phyloP scores from a whole-genome alignment of 2,329 filamentous ascomycete species.

The Aspergillus transmontanensis region DNA sequence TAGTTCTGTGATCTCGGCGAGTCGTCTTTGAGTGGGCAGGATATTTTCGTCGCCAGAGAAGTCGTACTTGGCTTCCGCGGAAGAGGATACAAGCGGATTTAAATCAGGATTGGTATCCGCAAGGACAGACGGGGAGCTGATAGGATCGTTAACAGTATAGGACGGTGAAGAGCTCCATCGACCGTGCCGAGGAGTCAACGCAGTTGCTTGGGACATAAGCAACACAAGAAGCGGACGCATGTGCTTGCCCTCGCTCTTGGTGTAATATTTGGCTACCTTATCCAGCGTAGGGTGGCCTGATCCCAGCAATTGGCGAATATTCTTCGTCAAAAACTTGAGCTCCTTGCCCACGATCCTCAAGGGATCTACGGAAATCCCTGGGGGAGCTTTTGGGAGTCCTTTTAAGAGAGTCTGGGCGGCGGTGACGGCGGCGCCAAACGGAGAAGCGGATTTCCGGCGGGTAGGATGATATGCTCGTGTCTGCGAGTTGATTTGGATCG shows the following conservation, averaged over 20 bases:
- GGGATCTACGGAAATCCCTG: conserved; percentile 77
- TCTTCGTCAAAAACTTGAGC: conserved; percentile 92
- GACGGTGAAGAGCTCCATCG: conserved; percentile 39
- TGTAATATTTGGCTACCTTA: conserved; percentile 97
- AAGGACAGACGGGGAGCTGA: conserved; percentile 65
- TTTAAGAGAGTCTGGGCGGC: conserved; percentile 56
- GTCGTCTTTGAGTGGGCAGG: conserved; percentile 84
- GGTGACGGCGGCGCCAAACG: conserved; percentile 50
- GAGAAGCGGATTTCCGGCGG: conserved; percentile 41
- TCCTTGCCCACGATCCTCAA: conserved; percentile 90
- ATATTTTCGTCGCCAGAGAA: conserved; percentile 61
- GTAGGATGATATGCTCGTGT: conserved; percentile 44
- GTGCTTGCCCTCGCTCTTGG: conserved; percentile 94
- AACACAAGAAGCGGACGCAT: conserved; percentile 91
- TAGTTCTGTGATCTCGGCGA: conserved; percentile 95
- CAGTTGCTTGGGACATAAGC: conserved; percentile 92
- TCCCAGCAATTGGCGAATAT: conserved; percentile 88
- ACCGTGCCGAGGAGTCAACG: conserved; percentile 69
- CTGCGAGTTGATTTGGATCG: conserved; percentile 27
- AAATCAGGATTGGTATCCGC: conserved; percentile 78
- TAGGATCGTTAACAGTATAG: conserved; percentile 58
- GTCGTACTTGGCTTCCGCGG: conserved; percentile 38
- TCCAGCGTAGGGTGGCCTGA: conserved; percentile 94
- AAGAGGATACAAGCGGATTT: conserved; percentile 55
- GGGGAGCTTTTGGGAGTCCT: conserved; percentile 41